Conservation (phyloP, 2,329 filamentous ascomycete genomes). For the Akanthomyces uredinophilus region DNA sequence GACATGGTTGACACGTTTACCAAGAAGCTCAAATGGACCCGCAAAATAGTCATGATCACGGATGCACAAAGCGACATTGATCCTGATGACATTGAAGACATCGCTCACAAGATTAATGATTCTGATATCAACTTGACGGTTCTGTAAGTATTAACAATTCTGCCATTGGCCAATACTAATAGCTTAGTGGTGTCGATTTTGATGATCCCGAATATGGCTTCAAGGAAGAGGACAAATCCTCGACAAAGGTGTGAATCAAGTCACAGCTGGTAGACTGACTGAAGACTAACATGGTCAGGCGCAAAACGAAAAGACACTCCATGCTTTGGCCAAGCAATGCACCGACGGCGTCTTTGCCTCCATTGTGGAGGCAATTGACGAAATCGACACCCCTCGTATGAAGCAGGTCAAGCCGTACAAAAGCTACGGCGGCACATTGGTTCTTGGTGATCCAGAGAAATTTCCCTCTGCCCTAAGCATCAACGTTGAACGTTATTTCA, state of each 20-base stretch:
- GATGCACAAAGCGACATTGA: slow-evolving; percentile 73
- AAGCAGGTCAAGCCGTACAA: slow-evolving; percentile 73
- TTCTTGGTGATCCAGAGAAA: slow-evolving; percentile 68
- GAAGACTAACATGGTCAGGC: slow-evolving; percentile 22
- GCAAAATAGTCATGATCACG: slow-evolving; percentile 79
- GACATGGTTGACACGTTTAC: slow-evolving; percentile 79
- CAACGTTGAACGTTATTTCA: slow-evolving; percentile 85
- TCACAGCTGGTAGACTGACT: not conserved
- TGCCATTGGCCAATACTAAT: slow-evolving; percentile 18
- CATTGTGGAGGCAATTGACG: slow-evolving; percentile 75
- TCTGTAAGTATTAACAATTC: slow-evolving; percentile 54
- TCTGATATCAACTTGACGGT: slow-evolving; percentile 73
- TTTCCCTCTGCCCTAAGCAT: slow-evolving; percentile 75
- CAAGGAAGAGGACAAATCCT: slow-evolving; percentile 82
- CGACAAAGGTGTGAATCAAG: slow-evolving; percentile 52
- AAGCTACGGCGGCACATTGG: slow-evolving; percentile 73
- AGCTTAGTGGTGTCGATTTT: slow-evolving; percentile 76
- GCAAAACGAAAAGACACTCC: slow-evolving; percentile 67
- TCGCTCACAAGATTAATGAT: slow-evolving; percentile 68
- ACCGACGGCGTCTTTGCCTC: slow-evolving; percentile 71
- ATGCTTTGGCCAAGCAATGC: slow-evolving; percentile 60
- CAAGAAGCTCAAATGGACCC: slow-evolving; percentile 74
- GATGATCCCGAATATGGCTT: slow-evolving; percentile 85
- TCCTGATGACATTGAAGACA: slow-evolving; percentile 62
- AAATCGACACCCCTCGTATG: slow-evolving; percentile 69